Conservation (phyloP, 495 filamentous ascomycete species). For the Trichoderma erinaceum region DNA sequence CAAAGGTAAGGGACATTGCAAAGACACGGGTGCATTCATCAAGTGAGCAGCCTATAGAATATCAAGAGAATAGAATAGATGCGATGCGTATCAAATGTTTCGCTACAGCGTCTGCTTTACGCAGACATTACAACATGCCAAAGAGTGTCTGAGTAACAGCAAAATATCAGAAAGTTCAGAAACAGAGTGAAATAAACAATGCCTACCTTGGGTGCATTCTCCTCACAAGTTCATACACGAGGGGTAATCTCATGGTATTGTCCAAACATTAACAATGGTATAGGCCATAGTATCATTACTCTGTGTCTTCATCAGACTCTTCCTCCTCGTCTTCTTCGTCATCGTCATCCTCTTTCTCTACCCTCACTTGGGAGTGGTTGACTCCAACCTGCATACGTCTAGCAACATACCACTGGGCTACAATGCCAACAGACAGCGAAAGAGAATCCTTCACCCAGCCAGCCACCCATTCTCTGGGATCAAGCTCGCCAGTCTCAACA, state of each 20-base stretch:
- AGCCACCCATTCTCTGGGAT: slow-evolving; percentile 92
- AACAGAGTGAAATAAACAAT: no score
- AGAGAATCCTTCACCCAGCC: slow-evolving; percentile 95
- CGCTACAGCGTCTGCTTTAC: no score
- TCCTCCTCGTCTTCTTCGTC: slow-evolving; percentile 51
- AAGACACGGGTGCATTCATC: neutral
- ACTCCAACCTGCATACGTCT: slow-evolving; percentile 88
- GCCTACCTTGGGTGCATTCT: neutral
- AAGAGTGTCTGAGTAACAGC: no score
- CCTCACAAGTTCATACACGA: neutral
- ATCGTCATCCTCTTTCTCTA: slow-evolving; percentile 60
- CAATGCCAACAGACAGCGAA: slow-evolving; percentile 68
- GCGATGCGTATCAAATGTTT: no score
- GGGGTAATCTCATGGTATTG: neutral
- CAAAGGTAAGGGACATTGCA: neutral
- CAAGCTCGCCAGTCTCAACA: slow-evolving; percentile 79
- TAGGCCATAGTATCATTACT: slow-evolving; percentile 1
- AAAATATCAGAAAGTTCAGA: no score
- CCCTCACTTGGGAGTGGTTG: slow-evolving; percentile 72
- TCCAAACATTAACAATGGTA: neutral
- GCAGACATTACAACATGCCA: no score
- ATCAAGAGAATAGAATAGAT: no score
- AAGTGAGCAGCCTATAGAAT: neutral
- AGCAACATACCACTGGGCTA: slow-evolving; percentile 96
- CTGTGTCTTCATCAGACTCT: slow-evolving; percentile 1